These are phyloP conservation scores for Cardamine chenopodiifolia DNA, from an alignment of 345 rosid genomes.

Conservation along the genomic window DNA sequence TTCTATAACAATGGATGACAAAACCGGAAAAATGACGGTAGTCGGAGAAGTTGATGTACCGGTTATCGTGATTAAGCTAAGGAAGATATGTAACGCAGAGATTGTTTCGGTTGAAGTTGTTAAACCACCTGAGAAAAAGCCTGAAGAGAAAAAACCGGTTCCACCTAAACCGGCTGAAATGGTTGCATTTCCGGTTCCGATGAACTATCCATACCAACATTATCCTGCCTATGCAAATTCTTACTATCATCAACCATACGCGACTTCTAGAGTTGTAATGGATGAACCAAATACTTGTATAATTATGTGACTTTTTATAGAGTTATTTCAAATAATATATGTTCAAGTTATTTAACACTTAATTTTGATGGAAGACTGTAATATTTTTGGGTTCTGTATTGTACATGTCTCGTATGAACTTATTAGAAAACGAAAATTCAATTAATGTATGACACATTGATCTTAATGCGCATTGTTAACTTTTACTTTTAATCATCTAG, in stretches of 20 bases:
- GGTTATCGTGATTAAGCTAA: constrained; percentile 48
- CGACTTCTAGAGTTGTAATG: constrained; percentile 1
- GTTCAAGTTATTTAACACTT: not conserved
- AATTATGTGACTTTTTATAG: constrained; percentile 28
- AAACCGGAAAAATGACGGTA: constrained; percentile 64
- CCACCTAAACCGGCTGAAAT: constrained; percentile 5
- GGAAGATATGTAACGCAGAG: constrained; percentile 54
- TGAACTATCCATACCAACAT: constrained; percentile 19
- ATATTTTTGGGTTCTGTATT: not conserved
- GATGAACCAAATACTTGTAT: constrained; percentile 36
- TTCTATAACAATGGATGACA: constrained; percentile 56
- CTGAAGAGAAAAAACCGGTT: constrained; percentile 42
- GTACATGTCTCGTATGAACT: not conserved
- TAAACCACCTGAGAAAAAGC: constrained; percentile 66
- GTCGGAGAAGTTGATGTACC: constrained; percentile 60
- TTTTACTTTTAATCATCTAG: no score
- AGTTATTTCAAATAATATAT: not conserved
- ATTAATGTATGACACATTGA: not conserved
- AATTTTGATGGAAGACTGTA: constrained; percentile 13
- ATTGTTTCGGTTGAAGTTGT: constrained; percentile 63
- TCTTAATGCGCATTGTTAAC: no score
- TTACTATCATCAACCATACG: constrained; percentile 22
- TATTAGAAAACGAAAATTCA: not conserved
- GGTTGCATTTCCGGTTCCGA: constrained; percentile 11
- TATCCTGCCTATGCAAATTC: constrained; percentile 12